Evolutionary conservation across 2,329 filamentous ascomycete genomes (phyloP).

Genomic region (Anisogramma anomala): DNA sequence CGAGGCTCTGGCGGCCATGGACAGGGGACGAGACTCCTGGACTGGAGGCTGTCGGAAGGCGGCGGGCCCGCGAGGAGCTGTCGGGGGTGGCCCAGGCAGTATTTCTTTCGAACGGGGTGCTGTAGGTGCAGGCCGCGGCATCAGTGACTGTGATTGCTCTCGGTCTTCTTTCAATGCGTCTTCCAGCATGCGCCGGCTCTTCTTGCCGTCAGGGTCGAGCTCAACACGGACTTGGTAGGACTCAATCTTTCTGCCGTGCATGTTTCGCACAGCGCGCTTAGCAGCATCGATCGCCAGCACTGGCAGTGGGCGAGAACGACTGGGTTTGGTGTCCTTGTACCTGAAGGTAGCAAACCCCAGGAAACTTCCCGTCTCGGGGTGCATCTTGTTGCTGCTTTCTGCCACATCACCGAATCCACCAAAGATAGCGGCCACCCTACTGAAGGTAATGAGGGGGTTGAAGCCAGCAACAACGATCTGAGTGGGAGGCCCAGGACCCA

Average conservation of each 20-base stretch:
- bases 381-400: conserved; percentile 85
- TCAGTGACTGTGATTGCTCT: conserved; percentile 39
- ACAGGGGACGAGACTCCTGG: conserved; percentile 15
- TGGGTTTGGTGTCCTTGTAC: conserved; percentile 61
- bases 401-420: conserved; percentile 76
- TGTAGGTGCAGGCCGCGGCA: conserved; percentile 20
- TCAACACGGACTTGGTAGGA: conserved; percentile 68
- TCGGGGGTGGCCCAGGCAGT: conserved; percentile 58
- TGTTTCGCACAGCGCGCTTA: conserved; percentile 64
- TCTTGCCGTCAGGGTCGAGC: conserved; percentile 77
- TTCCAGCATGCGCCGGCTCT: conserved; percentile 68
- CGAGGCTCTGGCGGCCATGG: conserved; percentile 9
- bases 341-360: conserved; percentile 86
- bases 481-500: conserved; percentile 78
- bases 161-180: conserved; percentile 58
- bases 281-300: conserved; percentile 70
- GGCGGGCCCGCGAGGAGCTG: conserved; percentile 77
- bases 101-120: conserved; percentile 31
- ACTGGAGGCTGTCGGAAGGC: conserved; percentile 32
- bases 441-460: conserved; percentile 74
- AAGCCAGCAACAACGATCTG: conserved; percentile 95
- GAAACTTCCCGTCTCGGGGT: conserved; percentile 88
- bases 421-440: conserved; percentile 65
- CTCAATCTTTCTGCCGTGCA: conserved; percentile 71
- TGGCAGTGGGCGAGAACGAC: conserved; percentile 38